phyloP scores from a whole-genome alignment of 164 flowering plant genomes.

The Vitis rupestris region DNA sequence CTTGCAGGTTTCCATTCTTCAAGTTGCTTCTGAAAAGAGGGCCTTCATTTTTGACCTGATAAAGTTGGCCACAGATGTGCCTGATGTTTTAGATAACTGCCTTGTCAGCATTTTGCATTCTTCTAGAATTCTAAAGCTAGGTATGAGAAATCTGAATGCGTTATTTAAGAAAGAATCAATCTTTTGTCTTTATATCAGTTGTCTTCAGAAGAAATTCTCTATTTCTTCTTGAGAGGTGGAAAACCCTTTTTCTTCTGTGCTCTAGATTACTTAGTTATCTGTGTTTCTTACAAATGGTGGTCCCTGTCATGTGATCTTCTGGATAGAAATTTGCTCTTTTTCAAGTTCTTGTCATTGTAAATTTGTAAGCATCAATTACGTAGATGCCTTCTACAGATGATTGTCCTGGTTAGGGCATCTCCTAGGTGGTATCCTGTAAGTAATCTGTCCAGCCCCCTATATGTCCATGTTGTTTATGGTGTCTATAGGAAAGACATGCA shows the following conservation, averaged over 20 bases:
- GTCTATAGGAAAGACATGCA: not conserved
- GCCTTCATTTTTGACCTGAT: slow-evolving; percentile 86
- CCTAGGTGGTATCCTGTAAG: no score
- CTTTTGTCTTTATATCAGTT: not conserved
- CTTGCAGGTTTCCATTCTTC: slow-evolving; percentile 92
- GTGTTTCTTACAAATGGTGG: no score
- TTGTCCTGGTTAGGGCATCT: no score
- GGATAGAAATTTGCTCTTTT: no score
- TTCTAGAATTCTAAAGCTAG: slow-evolving; percentile 78
- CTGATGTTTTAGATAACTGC: slow-evolving; percentile 56
- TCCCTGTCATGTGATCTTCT: no score
- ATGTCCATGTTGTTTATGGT: not conserved
- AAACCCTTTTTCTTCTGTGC: not conserved
- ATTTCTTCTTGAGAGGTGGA: not conserved
- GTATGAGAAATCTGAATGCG: slow-evolving; percentile 35
- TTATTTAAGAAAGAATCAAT: not conserved
- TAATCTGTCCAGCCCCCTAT: not conserved
- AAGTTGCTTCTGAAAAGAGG: slow-evolving; percentile 76
- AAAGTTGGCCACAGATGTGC: slow-evolving; percentile 58
- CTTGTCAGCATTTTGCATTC: slow-evolving; percentile 71
- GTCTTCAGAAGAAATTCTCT: not conserved
- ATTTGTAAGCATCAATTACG: no score
- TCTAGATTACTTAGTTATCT: no score
- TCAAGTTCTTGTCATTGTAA: no score
- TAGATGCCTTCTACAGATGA: no score